Evolutionary conservation across 352 stramenopile species (phyloP), one percentile per base, ranked within the genome.

Genomic region (Pythium sukuiense): DNA sequence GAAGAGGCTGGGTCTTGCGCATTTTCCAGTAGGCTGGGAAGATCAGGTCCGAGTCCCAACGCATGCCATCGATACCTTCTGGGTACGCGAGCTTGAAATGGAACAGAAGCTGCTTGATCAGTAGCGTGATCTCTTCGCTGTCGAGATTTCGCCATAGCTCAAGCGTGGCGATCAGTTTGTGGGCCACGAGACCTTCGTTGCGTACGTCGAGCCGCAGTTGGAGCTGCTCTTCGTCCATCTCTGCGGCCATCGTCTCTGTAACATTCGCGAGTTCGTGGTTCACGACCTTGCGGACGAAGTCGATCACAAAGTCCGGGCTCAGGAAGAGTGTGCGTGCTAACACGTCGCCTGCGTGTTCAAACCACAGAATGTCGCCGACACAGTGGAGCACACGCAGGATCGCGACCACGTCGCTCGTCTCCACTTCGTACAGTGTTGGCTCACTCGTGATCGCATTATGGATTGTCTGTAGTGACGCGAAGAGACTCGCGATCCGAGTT

Each of bases 331-430:
- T 50, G 20, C 48, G 16, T 16, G 5, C 29, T 1, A 68, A 30
- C 20, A 3, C 24, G 37, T 41, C 29, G 16, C 14, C 16, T 0
- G 13, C 2, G 5, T 32, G 37, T 6, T 70, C 63, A 16, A 61
- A 70, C 63, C 63, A 70, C 49, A 70, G 45, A 14, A 70, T 61
- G 29, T 70, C 55, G 30, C 55, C 63, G 20, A 70, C 37, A 41
- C 32, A 32, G 37, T 70, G 63, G 6, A 70, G 39, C 18, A 63
- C 56, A 30, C 29, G 63, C 24, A 70, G 26, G 13, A 70, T 70
- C 5, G 49, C 27, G 3, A 33, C 45, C 2, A 57, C 8, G 8
- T 68, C 54, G 6, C 32, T 6, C 0, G 11, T 0, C 0, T 30
- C 27, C 26, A 67, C 35, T 8, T 46, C 32, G 5, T 3, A 6